A percentile compares a stretch with the other conserved stretches of the same genome.
Conservation (phyloP, 768 basidiomycete genomes). For the Agrocybe praecox region DNA sequence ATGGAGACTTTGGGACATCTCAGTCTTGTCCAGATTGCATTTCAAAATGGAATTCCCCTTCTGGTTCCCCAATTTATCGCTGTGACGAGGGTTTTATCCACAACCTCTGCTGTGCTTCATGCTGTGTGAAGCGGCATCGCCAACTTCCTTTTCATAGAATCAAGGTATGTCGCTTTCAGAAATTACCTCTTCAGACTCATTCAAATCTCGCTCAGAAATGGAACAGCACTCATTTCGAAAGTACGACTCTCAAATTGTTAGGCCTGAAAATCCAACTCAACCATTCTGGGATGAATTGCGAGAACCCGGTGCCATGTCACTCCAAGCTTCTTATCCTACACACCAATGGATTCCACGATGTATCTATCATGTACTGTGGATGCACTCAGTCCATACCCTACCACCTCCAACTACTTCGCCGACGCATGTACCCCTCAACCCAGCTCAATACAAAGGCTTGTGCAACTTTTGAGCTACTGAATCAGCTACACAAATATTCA, state of each 20-base stretch:
- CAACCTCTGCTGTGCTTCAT: not conserved
- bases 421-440: slow-evolving; percentile 12
- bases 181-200: no score
- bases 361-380: not conserved
- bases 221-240: not conserved
- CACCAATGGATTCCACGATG: slow-evolving; percentile 1
- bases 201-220: no score
- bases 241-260: not conserved
- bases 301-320: not conserved
- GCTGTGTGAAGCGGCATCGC: not conserved
- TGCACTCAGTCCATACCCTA: not conserved
- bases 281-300: not conserved
- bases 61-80: not conserved
- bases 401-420: slow-evolving; percentile 2
- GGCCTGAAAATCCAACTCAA: slow-evolving; percentile 7
- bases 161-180: not conserved
- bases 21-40: not conserved
- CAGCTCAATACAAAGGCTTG: not conserved
- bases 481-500: not conserved
- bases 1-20: not conserved
- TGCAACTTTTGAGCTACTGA: slow-evolving; percentile 10
- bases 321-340: slow-evolving; percentile 4
- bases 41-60: not conserved
- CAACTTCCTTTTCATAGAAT: not conserved
- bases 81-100: not conserved